Base-by-base conservation (phyloP, 2,329 filamentous ascomycete genomes). In the Botrytis cinerea region DNA sequence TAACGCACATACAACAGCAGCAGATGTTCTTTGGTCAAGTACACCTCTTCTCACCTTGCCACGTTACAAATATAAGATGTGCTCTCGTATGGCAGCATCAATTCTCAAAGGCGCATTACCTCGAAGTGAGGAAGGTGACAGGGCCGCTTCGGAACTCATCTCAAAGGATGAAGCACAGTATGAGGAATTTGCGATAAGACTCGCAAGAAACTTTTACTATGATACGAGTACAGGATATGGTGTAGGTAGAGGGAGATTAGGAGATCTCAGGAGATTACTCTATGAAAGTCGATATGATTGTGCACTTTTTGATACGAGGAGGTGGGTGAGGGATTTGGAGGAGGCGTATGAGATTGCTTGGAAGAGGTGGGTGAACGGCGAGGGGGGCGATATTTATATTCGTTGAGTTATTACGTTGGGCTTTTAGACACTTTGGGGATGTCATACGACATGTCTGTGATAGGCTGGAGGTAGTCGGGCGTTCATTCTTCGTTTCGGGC, bases 41-140 rank as follows among this genome's bases (percentile, higher is more conserved):
- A 98, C 96, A 0, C 96, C 96, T 8, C 85, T 99, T 35, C 86
- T 99, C 43, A 99, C 96, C 0, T 86, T 96, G 45, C 95, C 96
- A 18, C 89, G 96, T 51, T 98, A 98, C 82, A 89, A 92, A 69
- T 98, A 98, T 84, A 99, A 99, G 83, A 99, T 99, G 96, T 99
- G 96, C 83, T 97, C 94, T 61, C 92, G 96, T 71, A 99, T 99
- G 92, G 96, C 95, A 10, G 95, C 96, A 10, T 97, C 94, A 18
- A 98, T 99, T 73, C 86, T 99, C 45, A 93, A 90, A 76, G 96
- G 96, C 25, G 96, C 96, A 0, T 84, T 99, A 5, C 96, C 96
- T 0, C 91, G 90, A 77, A 87, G 85, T 0, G 83, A 85, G 1
- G 89, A 90, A n/a, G 94, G 95, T 4, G 83, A 84, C 10, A 85